Base-by-base conservation (phyloP, 169 alveolate species). In the Cryptosporidium ubiquitum region DNA sequence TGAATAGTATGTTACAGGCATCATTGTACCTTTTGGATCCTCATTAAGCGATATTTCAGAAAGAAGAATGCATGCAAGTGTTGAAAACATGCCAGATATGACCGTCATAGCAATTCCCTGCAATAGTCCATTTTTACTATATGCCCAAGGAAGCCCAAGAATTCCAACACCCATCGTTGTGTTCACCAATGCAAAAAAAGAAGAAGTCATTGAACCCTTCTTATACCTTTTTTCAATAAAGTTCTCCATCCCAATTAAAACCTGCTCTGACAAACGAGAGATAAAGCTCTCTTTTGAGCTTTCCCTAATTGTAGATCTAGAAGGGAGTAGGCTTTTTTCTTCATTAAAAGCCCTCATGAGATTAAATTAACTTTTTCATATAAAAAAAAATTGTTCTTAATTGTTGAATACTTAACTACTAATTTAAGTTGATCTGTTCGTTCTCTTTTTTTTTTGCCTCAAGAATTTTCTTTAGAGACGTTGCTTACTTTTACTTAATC, bases 121-220 rank as follows among this genome's bases (percentile, higher is more conserved):
- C 14, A 79, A 37, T 16, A 79, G 89, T 5, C 89, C 89, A 79
- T 79, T 79, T 31, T 79, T 42, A 66, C 89, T 79, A 37, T 31
- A 79, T 42, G 89, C 89, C 89, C 89, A 79, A n/a, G 89, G 89
- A 14, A 79, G 37, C n/a, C 89, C 89, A 35, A 79, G 75, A 37
- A 79, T 64, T 26, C 89, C 89, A 5, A 79, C 89, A 2, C 89
- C 89, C 89, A 79, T 79, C 18, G 89, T 79, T 60, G 89, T 79
- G 75, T 79, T 79, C 47, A 79, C 89, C 31, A 79, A 69, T 5
- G 89, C 89, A 31, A 79, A 79, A 58, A 79, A 79, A 3, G 89
- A 58, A 6, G 89, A 79, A 12, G 89, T 79, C 75, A 79, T 64
- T 29, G 89, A 79, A 4, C 89, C 75, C 31, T 33, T 79, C 44